Base-by-base conservation (phyloP, 768 basidiomycete species). In the Lentinula sp. region DNA sequence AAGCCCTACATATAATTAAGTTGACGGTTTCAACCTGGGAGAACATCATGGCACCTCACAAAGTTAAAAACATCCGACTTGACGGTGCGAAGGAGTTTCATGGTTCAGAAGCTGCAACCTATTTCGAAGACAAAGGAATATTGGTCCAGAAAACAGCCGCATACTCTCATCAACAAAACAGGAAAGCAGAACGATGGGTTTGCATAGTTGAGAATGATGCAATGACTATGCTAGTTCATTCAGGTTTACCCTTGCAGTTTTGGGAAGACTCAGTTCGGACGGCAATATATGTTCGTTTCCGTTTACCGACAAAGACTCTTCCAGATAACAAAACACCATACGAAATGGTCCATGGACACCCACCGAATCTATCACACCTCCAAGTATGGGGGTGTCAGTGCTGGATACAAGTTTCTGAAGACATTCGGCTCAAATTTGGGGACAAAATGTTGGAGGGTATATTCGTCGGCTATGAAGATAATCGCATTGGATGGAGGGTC, bases 141-240 rank as follows among this genome's bases (percentile, higher is more conserved):
- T 55, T 36, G 2, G 60, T 67, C 4, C 64, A 68, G 52, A 64
- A 66, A 60, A 72, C 68, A 13, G 61, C 49, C 32, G 54, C 67
- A 4, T 67, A 69, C 39, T 65, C 63, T 49, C 76, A 76, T 1
- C 72, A 79, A 66, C 75, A 80, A 54, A 83, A 82, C 62, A 73
- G 77, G 20, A 70, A 78, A 4, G 76, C 77, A 2, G 77, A 83
- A 62, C 62, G 72, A 1, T 62, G 64, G 2, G 81, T 81, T 43
- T 62, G 71, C 1, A 74, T 72, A 0, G 65, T 82, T 36, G 62
- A 66, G 0, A 72, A 79, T 23, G 66, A 62, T 15, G 67, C 72
- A 5, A 64, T 60, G 12, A 65, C 72, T 0, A 73, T 79, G 68
- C 66, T 78, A 5, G 33, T 45, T 28, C 62, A 69, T 48, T 60